A percentile compares a stretch with the other conserved stretches of the same genome.
Conservation (phyloP, 768 basidiomycete species). For the Lactifluus echinatus region DNA sequence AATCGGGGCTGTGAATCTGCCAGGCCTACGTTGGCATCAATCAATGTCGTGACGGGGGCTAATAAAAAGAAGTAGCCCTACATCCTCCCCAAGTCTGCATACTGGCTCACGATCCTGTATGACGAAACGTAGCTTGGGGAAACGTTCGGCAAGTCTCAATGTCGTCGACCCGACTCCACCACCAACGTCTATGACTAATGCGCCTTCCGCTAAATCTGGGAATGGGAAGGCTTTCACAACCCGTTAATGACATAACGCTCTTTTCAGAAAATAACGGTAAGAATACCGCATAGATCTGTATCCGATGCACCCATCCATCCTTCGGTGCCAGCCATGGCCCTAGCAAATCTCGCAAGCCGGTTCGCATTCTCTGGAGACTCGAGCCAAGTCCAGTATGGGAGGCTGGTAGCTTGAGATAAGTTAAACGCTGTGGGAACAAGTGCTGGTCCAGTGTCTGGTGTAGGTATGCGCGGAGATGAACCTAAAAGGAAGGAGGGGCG, state of each 20-base stretch:
- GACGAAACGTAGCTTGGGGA: slow-evolving; percentile 40
- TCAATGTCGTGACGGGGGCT: not conserved
- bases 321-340: slow-evolving; percentile 65
- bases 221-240: slow-evolving; percentile 46
- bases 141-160: slow-evolving; percentile 35
- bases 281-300: slow-evolving; percentile 24
- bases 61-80: slow-evolving; percentile 13
- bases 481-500: not conserved
- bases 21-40: slow-evolving; percentile 13
- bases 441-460: slow-evolving; percentile 27
- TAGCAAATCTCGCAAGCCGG: slow-evolving; percentile 59
- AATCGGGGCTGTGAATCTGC: slow-evolving; percentile 17
- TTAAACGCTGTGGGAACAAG: slow-evolving; percentile 52
- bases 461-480: not conserved
- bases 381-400: slow-evolving; percentile 62
- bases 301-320: slow-evolving; percentile 55
- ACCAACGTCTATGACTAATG: slow-evolving; percentile 57
- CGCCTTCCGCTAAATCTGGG: slow-evolving; percentile 39
- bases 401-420: slow-evolving; percentile 49
- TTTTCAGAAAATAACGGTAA: not conserved
- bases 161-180: slow-evolving; percentile 56
- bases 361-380: slow-evolving; percentile 43
- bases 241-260: slow-evolving; percentile 1
- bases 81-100: slow-evolving; percentile 38
- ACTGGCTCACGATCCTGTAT: slow-evolving; percentile 55